A percentile compares a stretch with the other conserved stretches of the same genome.
These are phyloP conservation scores for Ilyonectria destructans DNA, from an alignment of 2,329 filamentous ascomycete genomes.

Conservation along the genomic window DNA sequence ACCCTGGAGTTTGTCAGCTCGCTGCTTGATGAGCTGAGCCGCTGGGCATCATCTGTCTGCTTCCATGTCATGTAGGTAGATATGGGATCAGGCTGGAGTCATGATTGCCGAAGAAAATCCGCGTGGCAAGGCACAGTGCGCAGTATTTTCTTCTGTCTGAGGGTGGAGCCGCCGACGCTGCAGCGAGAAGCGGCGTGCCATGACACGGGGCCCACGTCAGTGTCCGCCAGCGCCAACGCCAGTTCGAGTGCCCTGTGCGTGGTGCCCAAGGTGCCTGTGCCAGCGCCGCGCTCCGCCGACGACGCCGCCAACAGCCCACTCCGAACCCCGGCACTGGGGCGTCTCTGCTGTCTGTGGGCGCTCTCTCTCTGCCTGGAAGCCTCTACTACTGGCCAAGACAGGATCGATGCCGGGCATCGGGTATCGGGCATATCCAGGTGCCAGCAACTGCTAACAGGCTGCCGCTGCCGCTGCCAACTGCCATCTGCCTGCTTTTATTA, in stretches of 20 bases:
- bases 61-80: background rate
- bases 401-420: background rate
- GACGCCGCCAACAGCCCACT: conserved; percentile 1
- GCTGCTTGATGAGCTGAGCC: conserved; percentile 7
- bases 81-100: background rate
- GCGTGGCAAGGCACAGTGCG: background rate
- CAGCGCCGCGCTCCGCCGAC: conserved; percentile 3
- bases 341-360: background rate
- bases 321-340: background rate
- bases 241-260: background rate
- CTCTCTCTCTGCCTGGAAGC: background rate
- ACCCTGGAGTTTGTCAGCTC: conserved; percentile 3
- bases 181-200: background rate
- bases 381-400: background rate
- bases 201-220: conserved; percentile 24
- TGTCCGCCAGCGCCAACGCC: conserved; percentile 8
- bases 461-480: background rate
- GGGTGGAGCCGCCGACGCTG: background rate
- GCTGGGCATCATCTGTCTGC: conserved; percentile 8
- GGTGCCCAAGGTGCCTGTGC: background rate
- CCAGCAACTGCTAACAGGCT: background rate
- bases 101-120: conserved; percentile 5
- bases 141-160: background rate
- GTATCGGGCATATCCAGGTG: background rate
- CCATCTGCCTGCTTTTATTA: background rate